These are phyloP conservation scores for Tylopilus sp. DNA, from an alignment of 1,284 basidiomycete species.

Conservation along the genomic window DNA sequence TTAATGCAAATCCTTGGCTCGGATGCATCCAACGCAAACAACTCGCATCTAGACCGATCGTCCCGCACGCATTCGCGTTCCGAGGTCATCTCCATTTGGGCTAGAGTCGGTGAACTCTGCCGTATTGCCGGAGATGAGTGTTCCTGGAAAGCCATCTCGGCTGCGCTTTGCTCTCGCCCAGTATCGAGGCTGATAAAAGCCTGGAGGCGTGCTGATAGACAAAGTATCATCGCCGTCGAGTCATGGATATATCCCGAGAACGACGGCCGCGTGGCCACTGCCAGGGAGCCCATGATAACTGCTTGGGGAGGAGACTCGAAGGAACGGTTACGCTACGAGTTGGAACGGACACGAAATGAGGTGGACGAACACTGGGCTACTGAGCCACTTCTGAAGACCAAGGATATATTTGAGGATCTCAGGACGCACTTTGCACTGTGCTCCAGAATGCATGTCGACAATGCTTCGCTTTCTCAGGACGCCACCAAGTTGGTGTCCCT, in stretches of 20 bases:
- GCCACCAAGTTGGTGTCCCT: conserved; percentile 61
- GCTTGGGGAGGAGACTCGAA: conserved; percentile 74
- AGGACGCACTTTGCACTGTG: conserved; percentile 64
- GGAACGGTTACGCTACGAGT: conserved; percentile 43
- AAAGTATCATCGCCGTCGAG: conserved; percentile 67
- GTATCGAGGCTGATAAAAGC: conserved; percentile 80
- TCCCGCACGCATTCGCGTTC: conserved; percentile 75
- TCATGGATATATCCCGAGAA: conserved; percentile 68
- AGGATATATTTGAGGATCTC: conserved; percentile 62
- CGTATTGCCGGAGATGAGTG: conserved; percentile 77
- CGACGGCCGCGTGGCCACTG: conserved; percentile 45
- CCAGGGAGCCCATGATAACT: conserved; percentile 61
- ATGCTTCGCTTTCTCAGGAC: conserved; percentile 44
- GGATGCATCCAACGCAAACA: conserved; percentile 50
- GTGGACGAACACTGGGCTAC: conserved; percentile 57
- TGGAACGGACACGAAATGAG: conserved; percentile 54
- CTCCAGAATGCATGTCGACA: conserved; percentile 53
- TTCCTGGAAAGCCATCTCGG: conserved; percentile 77
- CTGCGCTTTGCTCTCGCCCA: conserved; percentile 75
- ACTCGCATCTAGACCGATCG: conserved; percentile 55
- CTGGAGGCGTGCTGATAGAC: conserved; percentile 77
- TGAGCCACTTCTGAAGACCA: conserved; percentile 54
- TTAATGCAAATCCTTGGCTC: conserved; percentile 75
- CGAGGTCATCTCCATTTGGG: conserved; percentile 78
- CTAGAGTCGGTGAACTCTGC: conserved; percentile 75